Evolutionary conservation across 202 grass and related monocot species (phyloP).

Genomic region (Digitaria exilis): DNA sequence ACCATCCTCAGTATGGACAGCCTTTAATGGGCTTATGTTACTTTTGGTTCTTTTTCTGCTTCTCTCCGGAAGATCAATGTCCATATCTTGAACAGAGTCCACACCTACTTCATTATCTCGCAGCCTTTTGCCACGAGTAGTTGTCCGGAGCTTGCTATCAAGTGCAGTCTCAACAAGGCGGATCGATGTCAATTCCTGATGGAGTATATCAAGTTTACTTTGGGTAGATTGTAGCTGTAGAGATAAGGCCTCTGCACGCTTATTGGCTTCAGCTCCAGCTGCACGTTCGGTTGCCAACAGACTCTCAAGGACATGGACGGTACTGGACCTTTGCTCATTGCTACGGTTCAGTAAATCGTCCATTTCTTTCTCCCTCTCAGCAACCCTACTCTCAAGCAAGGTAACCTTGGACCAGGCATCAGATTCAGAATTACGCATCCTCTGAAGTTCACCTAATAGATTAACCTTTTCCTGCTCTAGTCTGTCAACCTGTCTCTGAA

Average conservation of each 20-base stretch:
- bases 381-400: constrained; percentile 64
- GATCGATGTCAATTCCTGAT: constrained; percentile 80
- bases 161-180: constrained; percentile 69
- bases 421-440: constrained; percentile 55
- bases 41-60: constrained; percentile 68
- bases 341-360: constrained; percentile 64
- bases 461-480: constrained; percentile 64
- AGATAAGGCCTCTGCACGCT: constrained; percentile 70
- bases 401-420: constrained; percentile 61
- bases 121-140: constrained; percentile 57
- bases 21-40: constrained; percentile 48
- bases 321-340: constrained; percentile 81
- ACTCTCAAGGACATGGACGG: constrained; percentile 67
- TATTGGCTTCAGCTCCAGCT: constrained; percentile 70
- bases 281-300: constrained; percentile 71
- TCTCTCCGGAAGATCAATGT: constrained; percentile 43
- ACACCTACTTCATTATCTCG: constrained; percentile 53
- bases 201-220: constrained; percentile 81
- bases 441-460: constrained; percentile 58
- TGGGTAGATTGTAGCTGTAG: constrained; percentile 78
- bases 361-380: constrained; percentile 71
- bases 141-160: constrained; percentile 60
- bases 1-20: constrained; percentile 49
- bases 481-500: constrained; percentile 58
- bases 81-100: constrained; percentile 58